Evolutionary conservation across 257 asterid genomes (phyloP).

Genomic region (Ocimum tenuiflorum): DNA sequence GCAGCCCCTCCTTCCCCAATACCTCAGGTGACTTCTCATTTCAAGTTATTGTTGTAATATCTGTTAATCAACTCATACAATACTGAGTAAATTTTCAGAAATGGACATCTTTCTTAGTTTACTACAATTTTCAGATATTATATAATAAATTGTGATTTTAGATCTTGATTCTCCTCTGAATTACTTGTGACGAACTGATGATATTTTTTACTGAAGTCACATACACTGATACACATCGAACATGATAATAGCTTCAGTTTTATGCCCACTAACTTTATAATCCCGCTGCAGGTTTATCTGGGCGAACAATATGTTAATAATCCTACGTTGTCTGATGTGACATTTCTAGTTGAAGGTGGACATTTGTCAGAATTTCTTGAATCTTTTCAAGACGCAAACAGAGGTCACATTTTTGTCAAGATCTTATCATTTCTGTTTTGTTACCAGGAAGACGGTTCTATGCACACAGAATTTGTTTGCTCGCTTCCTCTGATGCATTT

Average conservation of each 20-base stretch:
- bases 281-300: conserved; percentile 75
- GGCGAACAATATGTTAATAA: conserved; percentile 94
- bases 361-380: conserved; percentile 17
- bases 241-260: neutral
- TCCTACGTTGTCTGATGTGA: conserved; percentile 82
- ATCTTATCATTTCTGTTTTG: neutral
- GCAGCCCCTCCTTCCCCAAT: conserved; percentile 97
- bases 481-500: conserved; percentile 97
- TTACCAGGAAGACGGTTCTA: conserved; percentile 62
- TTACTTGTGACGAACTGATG: neutral
- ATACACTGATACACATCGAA: neutral
- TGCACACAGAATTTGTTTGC: conserved; percentile 95
- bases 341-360: conserved; percentile 91
- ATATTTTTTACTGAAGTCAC: neutral
- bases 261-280: neutral
- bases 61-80: neutral
- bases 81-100: neutral
- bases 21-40: conserved; percentile 58
- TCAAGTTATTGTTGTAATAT: neutral
- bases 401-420: conserved; percentile 5
- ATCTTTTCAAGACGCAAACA: conserved; percentile 4
- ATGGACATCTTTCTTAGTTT: neutral
- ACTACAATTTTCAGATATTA: neutral
- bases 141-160: neutral
- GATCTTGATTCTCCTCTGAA: neutral